Evolutionary conservation across 495 filamentous ascomycete species (phyloP).

Genomic region (Sporormia fimetaria): DNA sequence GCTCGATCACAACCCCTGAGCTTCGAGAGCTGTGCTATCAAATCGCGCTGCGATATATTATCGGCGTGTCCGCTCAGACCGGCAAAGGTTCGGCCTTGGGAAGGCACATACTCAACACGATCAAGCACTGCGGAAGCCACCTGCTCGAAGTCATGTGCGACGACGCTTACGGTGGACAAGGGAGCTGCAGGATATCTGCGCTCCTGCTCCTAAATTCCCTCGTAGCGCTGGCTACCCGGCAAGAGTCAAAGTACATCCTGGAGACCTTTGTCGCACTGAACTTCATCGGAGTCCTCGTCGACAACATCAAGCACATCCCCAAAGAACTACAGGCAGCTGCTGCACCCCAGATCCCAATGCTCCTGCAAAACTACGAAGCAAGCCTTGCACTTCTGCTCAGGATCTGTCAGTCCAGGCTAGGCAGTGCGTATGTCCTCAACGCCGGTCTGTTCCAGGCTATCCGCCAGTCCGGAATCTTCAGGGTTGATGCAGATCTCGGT

Average conservation of each 20-base stretch:
- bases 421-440: slow-evolving; percentile 71
- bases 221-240: slow-evolving; percentile 50
- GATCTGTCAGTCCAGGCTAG: slow-evolving; percentile 64
- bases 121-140: slow-evolving; percentile 64
- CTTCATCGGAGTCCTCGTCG: slow-evolving; percentile 79
- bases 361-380: slow-evolving; percentile 52
- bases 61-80: slow-evolving; percentile 50
- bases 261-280: slow-evolving; percentile 74
- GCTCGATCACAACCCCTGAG: slow-evolving; percentile 53
- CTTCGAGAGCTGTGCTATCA: slow-evolving; percentile 77
- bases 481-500: slow-evolving; percentile 86
- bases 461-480: slow-evolving; percentile 67
- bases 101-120: slow-evolving; percentile 57
- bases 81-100: slow-evolving; percentile 36
- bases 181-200: slow-evolving; percentile 68
- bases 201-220: slow-evolving; percentile 66
- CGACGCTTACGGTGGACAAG: slow-evolving; percentile 79
- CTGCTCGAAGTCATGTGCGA: slow-evolving; percentile 82
- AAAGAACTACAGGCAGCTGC: slow-evolving; percentile 47
- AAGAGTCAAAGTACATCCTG: slow-evolving; percentile 57
- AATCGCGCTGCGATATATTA: slow-evolving; percentile 75
- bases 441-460: slow-evolving; percentile 80
- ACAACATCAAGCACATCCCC: slow-evolving; percentile 62
- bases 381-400: slow-evolving; percentile 74
- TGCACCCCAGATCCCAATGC: slow-evolving; percentile 33